A percentile compares a stretch with the other conserved stretches of the same genome.
phyloP scores from a whole-genome alignment of 140 eudicot genomes.

The Oenanthe javanica region DNA sequence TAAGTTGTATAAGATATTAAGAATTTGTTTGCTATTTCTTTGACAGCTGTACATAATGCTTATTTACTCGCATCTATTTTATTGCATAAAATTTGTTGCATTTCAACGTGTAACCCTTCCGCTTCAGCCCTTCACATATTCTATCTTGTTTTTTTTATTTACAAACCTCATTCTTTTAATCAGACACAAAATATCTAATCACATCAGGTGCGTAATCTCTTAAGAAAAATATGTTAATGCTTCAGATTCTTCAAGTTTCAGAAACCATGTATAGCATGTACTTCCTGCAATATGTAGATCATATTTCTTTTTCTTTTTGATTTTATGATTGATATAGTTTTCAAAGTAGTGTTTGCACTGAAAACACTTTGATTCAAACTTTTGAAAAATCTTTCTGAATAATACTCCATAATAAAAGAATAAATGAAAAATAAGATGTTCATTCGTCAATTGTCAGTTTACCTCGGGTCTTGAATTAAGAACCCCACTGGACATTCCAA shows the following conservation, averaged over 20 bases:
- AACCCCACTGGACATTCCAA: slow-evolving; percentile 99
- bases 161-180: not conserved
- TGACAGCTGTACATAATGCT: not conserved
- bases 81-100: not conserved
- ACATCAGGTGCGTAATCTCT: not conserved
- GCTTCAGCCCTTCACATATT: not conserved
- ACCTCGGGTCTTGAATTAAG: slow-evolving; percentile 97
- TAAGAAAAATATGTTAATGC: not conserved
- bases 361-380: not conserved
- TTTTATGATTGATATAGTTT: not conserved
- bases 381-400: not conserved
- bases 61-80: not conserved
- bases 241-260: not conserved
- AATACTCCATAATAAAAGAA: not conserved
- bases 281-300: not conserved
- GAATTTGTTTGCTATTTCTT: not conserved
- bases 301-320: not conserved
- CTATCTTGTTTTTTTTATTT: not conserved
- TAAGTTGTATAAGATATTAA: not conserved
- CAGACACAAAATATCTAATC: not conserved
- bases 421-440: not conserved
- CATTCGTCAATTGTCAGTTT: slow-evolving; percentile 8
- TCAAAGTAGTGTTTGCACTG: not conserved
- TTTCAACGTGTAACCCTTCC: not conserved
- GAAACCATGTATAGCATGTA: not conserved